Conservation (phyloP, 1,139 yeast species). For the Yamadazyma diospyri region DNA sequence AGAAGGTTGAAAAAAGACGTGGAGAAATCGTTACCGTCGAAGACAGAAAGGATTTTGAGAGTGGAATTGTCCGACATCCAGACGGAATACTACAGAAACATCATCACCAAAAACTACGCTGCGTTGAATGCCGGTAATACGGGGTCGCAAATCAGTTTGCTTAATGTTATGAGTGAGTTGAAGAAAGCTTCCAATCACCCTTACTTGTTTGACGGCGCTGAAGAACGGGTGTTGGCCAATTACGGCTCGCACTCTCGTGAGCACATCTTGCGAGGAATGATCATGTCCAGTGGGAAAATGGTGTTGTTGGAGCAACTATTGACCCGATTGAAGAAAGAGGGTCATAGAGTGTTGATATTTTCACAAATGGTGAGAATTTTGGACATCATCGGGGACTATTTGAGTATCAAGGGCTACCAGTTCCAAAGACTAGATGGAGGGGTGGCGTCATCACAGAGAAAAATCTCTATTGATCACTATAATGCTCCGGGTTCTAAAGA, state of each 20-base stretch:
- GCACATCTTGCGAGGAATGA: conserved; percentile 79
- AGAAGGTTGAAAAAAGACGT: conserved; percentile 96
- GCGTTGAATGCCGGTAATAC: conserved; percentile 84
- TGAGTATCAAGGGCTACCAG: conserved; percentile 82
- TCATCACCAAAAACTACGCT: conserved; percentile 83
- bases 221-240: conserved; percentile 69
- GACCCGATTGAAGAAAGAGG: conserved; percentile 82
- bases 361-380: conserved; percentile 97
- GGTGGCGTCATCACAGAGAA: conserved; percentile 87
- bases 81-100: conserved; percentile 91
- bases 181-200: conserved; percentile 98
- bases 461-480: conserved; percentile 93
- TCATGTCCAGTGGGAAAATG: conserved; percentile 98
- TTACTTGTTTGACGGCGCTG: conserved; percentile 90
- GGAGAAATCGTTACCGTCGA: conserved; percentile 91
- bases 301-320: conserved; percentile 86
- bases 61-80: conserved; percentile 95
- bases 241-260: conserved; percentile 62
- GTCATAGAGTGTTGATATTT: conserved; percentile 91
- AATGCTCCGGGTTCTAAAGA: conserved; percentile 93
- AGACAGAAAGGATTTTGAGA: conserved; percentile 89
- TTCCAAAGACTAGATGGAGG: conserved; percentile 97
- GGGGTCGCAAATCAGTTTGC: conserved; percentile 74
- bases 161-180: conserved; percentile 91
- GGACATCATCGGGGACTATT: conserved; percentile 91